Conservation (phyloP, 208 protist species). For the Leishmania tropica region DNA sequence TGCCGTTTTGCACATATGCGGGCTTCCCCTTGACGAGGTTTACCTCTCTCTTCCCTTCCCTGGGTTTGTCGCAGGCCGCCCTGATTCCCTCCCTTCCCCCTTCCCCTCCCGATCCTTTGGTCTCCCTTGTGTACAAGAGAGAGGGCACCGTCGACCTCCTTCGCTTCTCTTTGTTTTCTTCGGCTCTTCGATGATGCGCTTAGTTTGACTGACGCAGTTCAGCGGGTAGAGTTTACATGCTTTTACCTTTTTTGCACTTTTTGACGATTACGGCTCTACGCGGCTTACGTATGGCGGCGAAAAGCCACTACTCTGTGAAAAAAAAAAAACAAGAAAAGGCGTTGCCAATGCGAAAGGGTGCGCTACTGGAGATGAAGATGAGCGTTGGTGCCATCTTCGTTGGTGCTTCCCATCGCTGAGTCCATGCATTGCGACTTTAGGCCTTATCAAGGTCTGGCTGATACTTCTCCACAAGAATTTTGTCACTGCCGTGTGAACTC, state of each 20-base stretch:
- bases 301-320: not conserved
- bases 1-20: not conserved
- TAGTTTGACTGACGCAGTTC: not conserved
- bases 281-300: not conserved
- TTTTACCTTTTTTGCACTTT: not conserved
- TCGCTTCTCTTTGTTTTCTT: not conserved
- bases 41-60: not conserved
- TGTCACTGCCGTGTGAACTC: not conserved
- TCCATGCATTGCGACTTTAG: not conserved
- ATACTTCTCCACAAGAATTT: not conserved
- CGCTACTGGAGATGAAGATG: not conserved
- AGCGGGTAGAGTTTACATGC: not conserved
- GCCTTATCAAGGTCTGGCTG: not conserved
- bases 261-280: not conserved
- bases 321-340: not conserved
- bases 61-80: no score
- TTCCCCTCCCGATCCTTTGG: no score
- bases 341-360: not conserved
- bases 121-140: not conserved
- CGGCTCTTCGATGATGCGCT: not conserved
- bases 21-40: not conserved
- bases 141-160: not conserved
- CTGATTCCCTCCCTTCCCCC: not conserved
- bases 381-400: not conserved
- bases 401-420: not conserved